These are phyloP conservation scores for Globisporangium cylindrosporum DNA, from an alignment of 352 stramenopile genomes.

Conservation along the genomic window DNA sequence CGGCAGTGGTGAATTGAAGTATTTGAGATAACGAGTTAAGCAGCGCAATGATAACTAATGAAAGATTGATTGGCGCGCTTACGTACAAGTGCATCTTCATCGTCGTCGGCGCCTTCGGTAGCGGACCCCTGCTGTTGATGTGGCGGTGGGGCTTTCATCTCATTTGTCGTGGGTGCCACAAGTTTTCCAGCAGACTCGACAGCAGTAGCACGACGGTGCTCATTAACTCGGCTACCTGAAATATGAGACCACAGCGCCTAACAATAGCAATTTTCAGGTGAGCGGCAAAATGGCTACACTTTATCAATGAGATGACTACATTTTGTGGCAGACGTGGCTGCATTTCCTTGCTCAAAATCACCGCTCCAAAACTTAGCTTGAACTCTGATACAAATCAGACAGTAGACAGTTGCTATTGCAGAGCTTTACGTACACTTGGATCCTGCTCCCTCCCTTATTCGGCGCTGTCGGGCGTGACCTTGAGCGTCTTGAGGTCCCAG, in stretches of 20 bases:
- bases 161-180: neutral
- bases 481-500: constrained; percentile 48
- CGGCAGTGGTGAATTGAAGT: neutral
- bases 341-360: neutral
- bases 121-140: constrained; percentile 8
- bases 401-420: too few species aligned
- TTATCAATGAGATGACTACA: constrained; percentile 4
- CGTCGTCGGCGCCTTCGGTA: constrained; percentile 16
- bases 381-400: neutral
- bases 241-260: neutral
- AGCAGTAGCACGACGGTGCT: neutral
- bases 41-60: neutral
- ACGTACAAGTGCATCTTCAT: constrained; percentile 26
- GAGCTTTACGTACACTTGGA: neutral
- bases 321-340: neutral
- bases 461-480: constrained; percentile 21
- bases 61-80: neutral
- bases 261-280: neutral
- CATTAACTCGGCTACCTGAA: neutral
- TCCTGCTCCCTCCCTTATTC: neutral
- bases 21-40: neutral
- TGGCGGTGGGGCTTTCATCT: constrained; percentile 8
- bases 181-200: neutral
- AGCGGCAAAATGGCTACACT: constrained; percentile 4
- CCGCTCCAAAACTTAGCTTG: neutral